phyloP scores from a whole-genome alignment of 2,329 filamentous ascomycete genomes.

The Cladosporium sphaerospermum region DNA sequence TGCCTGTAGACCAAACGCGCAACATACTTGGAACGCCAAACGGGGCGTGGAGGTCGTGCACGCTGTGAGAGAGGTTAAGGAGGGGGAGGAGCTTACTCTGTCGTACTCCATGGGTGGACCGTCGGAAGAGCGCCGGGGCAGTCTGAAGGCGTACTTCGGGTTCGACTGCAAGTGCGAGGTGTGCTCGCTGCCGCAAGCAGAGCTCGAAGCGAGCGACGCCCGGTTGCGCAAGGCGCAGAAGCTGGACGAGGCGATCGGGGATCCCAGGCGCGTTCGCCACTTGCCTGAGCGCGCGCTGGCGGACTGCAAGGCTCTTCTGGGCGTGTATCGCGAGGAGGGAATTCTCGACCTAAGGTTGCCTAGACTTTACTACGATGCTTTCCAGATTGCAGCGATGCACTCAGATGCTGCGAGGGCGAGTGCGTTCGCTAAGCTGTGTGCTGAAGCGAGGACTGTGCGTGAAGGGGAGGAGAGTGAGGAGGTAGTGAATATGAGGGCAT shows the following conservation, averaged over 20 bases:
- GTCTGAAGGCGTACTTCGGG: constrained; percentile 23
- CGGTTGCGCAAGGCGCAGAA: constrained; percentile 15
- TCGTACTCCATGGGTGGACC: constrained; percentile 27
- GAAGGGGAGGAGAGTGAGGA: constrained; percentile 20
- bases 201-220: constrained; percentile 29
- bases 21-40: constrained; percentile 31
- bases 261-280: constrained; percentile 17
- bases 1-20: constrained; percentile 33
- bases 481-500: constrained; percentile 12
- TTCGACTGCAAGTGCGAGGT: constrained; percentile 33
- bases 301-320: constrained; percentile 15
- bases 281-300: constrained; percentile 16
- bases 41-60: constrained; percentile 23
- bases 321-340: constrained; percentile 16
- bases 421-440: constrained; percentile 16
- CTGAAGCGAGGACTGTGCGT: constrained; percentile 17
- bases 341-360: constrained; percentile 19
- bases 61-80: constrained; percentile 30
- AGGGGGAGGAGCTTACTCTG: constrained; percentile 35
- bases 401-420: constrained; percentile 16
- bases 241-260: constrained; percentile 20
- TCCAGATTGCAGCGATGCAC: constrained; percentile 24
- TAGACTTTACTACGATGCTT: constrained; percentile 22
- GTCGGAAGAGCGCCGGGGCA: constrained; percentile 14
- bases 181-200: constrained; percentile 30